Percentiles rank a stretch among this genome's conserved stretches.
Evolutionary conservation across 306 rosid genomes (phyloP).

Genomic region (Vachellia pachyceras): DNA sequence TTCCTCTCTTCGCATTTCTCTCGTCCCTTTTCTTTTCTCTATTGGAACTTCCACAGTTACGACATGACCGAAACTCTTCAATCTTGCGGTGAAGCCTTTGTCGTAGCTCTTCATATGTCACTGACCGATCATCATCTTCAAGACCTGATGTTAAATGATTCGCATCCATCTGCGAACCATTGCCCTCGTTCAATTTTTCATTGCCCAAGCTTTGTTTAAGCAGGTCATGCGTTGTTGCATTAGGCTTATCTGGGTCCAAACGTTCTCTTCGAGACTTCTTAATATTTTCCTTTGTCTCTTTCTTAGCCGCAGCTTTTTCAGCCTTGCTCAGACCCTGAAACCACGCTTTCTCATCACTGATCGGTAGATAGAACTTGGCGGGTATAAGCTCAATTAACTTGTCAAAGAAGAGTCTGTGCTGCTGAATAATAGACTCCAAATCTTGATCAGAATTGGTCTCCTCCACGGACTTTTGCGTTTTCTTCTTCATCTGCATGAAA

Average conservation of each 20-base stretch:
- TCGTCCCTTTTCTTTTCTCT: constrained; percentile 60
- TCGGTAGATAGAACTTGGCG: constrained; percentile 74
- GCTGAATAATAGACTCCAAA: constrained; percentile 58
- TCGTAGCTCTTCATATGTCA: constrained; percentile 78
- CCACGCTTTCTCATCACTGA: constrained; percentile 78
- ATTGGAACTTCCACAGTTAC: constrained; percentile 53
- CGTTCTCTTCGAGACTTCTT: constrained; percentile 72
- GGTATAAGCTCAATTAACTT: constrained; percentile 83
- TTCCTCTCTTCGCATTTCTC: constrained; percentile 48
- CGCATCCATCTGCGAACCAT: constrained; percentile 44
- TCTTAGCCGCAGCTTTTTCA: constrained; percentile 62
- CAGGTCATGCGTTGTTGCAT: constrained; percentile 64
- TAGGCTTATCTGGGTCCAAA: constrained; percentile 72
- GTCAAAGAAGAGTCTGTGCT: constrained; percentile 72
- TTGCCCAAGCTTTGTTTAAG: constrained; percentile 63
- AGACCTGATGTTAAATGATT: constrained; percentile 51
- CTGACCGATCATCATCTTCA: constrained; percentile 53
- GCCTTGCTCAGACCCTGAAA: constrained; percentile 84
- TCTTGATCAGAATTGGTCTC: constrained; percentile 37
- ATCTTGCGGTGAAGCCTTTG: constrained; percentile 66
- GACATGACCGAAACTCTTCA: constrained; percentile 58
- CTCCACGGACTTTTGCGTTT: constrained; percentile 34
- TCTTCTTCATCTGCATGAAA: constrained; percentile 59
- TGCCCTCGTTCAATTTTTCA: constrained; percentile 47
- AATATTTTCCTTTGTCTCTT: constrained; percentile 73